These are phyloP conservation scores for Umbelopsis sp. DNA, from an alignment of 371 early-diverging fungal species.

Conservation along the genomic window DNA sequence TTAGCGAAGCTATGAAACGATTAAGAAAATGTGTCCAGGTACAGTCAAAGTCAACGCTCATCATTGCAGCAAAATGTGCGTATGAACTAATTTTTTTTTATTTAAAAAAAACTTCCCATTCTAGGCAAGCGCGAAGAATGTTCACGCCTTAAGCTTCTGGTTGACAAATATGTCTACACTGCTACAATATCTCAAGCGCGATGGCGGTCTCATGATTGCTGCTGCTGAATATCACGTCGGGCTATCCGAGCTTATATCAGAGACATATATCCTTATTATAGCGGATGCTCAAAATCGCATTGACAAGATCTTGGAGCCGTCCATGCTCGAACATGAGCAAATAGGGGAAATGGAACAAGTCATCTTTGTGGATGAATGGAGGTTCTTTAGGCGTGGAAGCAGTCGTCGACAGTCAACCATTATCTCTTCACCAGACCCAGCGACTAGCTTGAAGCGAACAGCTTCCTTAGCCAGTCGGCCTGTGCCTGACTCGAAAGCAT, in stretches of 20 bases:
- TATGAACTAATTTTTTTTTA: neutral
- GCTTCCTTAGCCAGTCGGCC: slow-evolving; percentile 13
- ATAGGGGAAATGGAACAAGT: slow-evolving; percentile 69
- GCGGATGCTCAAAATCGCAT: slow-evolving; percentile 61
- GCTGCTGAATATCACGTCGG: slow-evolving; percentile 64
- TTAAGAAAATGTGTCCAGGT: slow-evolving; percentile 1
- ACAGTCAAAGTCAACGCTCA: neutral
- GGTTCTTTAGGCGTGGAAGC: slow-evolving; percentile 47
- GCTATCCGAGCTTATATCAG: slow-evolving; percentile 70
- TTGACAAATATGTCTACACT: slow-evolving; percentile 78
- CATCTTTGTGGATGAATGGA: slow-evolving; percentile 64
- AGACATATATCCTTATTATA: slow-evolving; percentile 65
- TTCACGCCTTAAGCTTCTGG: slow-evolving; percentile 76
- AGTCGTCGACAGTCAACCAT: slow-evolving; percentile 27
- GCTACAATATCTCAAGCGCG: slow-evolving; percentile 79
- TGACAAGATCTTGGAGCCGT: slow-evolving; percentile 60
- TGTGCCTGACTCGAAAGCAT: slow-evolving; percentile 4
- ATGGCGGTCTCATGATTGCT: slow-evolving; percentile 65
- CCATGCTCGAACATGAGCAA: slow-evolving; percentile 75
- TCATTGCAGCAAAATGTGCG: slow-evolving; percentile 22
- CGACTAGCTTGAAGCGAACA: neutral
- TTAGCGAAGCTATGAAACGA: neutral
- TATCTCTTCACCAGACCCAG: slow-evolving; percentile 15
- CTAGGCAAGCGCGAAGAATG: slow-evolving; percentile 40
- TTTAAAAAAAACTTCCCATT: neutral